Percentiles rank a stretch among this genome's conserved stretches.
phyloP scores from a whole-genome alignment of 257 asterid genomes.

The Nicotiana obtusifolia region DNA sequence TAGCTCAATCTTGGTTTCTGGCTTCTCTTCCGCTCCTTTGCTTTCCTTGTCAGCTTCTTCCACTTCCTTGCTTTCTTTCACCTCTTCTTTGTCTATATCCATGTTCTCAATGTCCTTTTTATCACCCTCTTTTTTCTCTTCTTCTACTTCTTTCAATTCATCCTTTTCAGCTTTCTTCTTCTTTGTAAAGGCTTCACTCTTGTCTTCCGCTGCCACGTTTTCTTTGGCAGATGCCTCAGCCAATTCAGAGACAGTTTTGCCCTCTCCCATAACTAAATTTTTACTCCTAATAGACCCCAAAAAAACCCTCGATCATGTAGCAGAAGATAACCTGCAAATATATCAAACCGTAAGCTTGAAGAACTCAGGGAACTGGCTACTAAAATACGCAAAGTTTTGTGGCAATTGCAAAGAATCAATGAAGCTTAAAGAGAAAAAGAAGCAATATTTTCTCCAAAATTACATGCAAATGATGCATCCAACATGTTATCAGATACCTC shows the following conservation, averaged over 20 bases:
- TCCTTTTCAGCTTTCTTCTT: neutral
- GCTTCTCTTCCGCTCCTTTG: constrained; percentile 12
- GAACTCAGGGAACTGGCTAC: neutral
- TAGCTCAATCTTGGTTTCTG: constrained; percentile 16
- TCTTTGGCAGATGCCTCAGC: constrained; percentile 36
- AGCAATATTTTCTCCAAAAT: neutral
- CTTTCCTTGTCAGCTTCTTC: neutral
- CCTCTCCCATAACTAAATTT: constrained; percentile 48
- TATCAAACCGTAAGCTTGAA: neutral
- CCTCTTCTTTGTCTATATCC: constrained; percentile 6
- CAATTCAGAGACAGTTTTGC: constrained; percentile 39
- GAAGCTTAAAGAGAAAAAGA: neutral
- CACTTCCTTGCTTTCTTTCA: neutral
- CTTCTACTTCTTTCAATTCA: neutral
- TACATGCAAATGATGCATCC: neutral
- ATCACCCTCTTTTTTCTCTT: constrained; percentile 2
- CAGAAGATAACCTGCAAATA: neutral
- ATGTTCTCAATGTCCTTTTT: constrained; percentile 7
- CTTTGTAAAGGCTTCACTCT: constrained; percentile 8
- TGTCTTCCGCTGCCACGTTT: constrained; percentile 9
- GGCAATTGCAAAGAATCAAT: neutral
- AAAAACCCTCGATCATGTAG: neutral
- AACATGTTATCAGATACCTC: neutral
- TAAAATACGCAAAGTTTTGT: neutral
- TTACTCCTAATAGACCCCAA: neutral